A percentile compares a stretch with the other conserved stretches of the same genome.
These are phyloP conservation scores for Ogataea philodendri DNA, from an alignment of 805 yeast species.

Conservation along the genomic window DNA sequence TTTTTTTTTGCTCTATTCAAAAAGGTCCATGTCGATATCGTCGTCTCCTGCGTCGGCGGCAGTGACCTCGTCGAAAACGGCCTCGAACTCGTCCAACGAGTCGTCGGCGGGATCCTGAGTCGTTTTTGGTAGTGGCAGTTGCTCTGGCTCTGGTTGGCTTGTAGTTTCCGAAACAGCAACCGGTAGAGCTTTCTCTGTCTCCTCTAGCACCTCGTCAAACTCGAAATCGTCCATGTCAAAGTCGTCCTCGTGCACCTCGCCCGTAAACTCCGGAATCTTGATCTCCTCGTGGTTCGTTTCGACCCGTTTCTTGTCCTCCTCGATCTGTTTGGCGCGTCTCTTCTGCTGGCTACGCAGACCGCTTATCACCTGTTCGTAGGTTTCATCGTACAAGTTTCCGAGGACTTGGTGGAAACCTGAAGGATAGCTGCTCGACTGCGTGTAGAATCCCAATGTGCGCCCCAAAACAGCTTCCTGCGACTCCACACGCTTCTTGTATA, in stretches of 20 bases:
- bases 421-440: constrained; percentile 25
- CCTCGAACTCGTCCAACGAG: no score
- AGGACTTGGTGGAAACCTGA: constrained; percentile 23
- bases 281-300: constrained; percentile 26
- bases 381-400: constrained; percentile 16
- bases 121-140: not conserved
- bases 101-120: not conserved
- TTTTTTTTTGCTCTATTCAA: constrained; percentile 7
- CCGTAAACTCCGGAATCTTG: constrained; percentile 20
- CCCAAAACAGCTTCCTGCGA: constrained; percentile 35
- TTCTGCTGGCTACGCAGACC: constrained; percentile 35
- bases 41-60: no score
- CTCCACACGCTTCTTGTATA: constrained; percentile 31
- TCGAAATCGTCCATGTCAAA: constrained; percentile 33
- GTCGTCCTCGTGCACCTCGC: constrained; percentile 21
- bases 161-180: no score
- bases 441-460: constrained; percentile 33
- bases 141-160: no score
- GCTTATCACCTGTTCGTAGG: constrained; percentile 23
- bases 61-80: no score
- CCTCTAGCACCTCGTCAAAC: constrained; percentile 28
- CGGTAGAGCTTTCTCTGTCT: constrained; percentile 4
- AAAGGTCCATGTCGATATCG: constrained; percentile 11
- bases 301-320: constrained; percentile 30
- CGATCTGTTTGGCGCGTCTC: constrained; percentile 29